Evolutionary conservation across 139 green algal species (phyloP), one percentile per base, ranked within the genome.

Genomic region (Coccomyxa sp.): DNA sequence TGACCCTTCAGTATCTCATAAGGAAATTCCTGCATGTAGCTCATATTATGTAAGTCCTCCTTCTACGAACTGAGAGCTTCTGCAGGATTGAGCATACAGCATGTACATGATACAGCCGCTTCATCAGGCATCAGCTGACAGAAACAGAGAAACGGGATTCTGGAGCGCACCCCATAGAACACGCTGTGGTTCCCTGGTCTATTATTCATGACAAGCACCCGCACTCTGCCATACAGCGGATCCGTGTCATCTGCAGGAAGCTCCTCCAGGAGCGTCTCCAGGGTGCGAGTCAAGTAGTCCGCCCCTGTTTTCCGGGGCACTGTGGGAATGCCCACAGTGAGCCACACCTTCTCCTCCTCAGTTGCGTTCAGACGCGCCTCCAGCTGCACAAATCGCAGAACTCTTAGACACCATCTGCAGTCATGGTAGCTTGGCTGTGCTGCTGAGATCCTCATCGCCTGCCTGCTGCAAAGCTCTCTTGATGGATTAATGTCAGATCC

Each of bases 141-240:
- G 44, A 58, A 14, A 27, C 10, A 14, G 50, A 7, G 50, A 18
- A 31, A 22, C 50, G 27, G 50, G 18, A 36, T 75, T 2, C 6
- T 41, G 35, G 2, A 50, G 39, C 10, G 1, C 70, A 41, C 39
- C 29, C 37, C 55, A 27, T 75, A 34, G 16, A 82, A 80, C 2
- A 75, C 78, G 18, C 29, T 8, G 64, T 86, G 79, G 10, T 75
- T 39, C 8, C 76, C 76, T 22, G 80, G 77, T 0, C 50, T 58
- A 36, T 77, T 82, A 69, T 88, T 85, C 83, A 88, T 88, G 33
- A 88, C 83, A 40, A 88, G 18, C 0, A 88, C 80, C 3, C 39
- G 36, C 2, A 88, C 74, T 16, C 37, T 70, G 18, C 72, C 74
- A 44, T 64, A 79, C 31, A 85, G 58, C 9, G 78, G 80, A 68